A percentile compares a stretch with the other conserved stretches of the same genome.
Evolutionary conservation across 2,329 filamentous ascomycete genomes (phyloP).

Genomic region (Lithohypha guttulata): DNA sequence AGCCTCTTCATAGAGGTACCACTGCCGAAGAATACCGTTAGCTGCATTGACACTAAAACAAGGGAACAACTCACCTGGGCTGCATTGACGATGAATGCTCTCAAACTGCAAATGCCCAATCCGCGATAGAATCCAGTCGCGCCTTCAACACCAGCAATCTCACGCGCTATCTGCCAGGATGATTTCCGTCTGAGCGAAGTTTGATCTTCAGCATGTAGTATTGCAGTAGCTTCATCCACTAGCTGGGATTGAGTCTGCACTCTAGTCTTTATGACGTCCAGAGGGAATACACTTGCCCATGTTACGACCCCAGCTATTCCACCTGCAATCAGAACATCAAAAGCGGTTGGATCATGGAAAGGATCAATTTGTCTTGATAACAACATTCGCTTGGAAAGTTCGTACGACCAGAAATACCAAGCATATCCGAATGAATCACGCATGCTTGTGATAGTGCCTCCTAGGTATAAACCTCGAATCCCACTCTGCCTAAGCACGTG

Average conservation of each 20-base stretch:
- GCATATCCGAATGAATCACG: slow-evolving; percentile 89
- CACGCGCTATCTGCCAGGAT: slow-evolving; percentile 53
- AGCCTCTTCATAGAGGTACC: slow-evolving; percentile 6
- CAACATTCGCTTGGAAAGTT: slow-evolving; percentile 56
- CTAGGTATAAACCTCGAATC: slow-evolving; percentile 64
- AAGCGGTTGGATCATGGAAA: slow-evolving; percentile 32
- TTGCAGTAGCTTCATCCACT: background rate
- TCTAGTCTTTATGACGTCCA: slow-evolving; percentile 86
- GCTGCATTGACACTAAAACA: background rate
- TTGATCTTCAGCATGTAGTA: slow-evolving; percentile 21
- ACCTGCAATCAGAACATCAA: slow-evolving; percentile 67
- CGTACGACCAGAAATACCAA: slow-evolving; percentile 95
- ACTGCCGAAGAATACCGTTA: background rate
- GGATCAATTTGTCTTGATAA: slow-evolving; percentile 27
- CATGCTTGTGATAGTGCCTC: slow-evolving; percentile 68
- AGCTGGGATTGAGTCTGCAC: slow-evolving; percentile 60
- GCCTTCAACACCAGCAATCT: slow-evolving; percentile 56
- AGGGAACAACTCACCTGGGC: slow-evolving; percentile 41
- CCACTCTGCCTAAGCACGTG: slow-evolving; percentile 50
- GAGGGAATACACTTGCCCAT: slow-evolving; percentile 81
- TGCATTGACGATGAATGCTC: slow-evolving; percentile 88
- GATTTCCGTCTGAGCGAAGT: slow-evolving; percentile 26
- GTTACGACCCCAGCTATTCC: slow-evolving; percentile 78
- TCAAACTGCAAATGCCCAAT: slow-evolving; percentile 66
- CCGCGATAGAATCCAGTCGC: slow-evolving; percentile 58